phyloP scores from a whole-genome alignment of 2,329 filamentous ascomycete genomes.

The Sphaerulina vaccinii region DNA sequence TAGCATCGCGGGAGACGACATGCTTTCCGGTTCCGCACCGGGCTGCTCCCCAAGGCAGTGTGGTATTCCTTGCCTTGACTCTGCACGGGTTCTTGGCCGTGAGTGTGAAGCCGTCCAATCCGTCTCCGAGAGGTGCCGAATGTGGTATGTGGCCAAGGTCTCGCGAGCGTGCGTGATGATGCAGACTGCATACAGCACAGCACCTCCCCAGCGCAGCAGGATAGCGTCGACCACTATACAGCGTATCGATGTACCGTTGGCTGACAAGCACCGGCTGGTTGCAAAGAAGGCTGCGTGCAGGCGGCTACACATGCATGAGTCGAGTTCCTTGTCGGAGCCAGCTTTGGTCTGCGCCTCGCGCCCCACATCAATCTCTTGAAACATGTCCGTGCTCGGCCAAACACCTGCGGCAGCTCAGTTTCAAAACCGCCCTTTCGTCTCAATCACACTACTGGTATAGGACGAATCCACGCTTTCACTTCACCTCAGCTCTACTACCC shows the following conservation, averaged over 20 bases:
- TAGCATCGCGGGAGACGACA: neutral
- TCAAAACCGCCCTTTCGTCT: slow-evolving; percentile 2
- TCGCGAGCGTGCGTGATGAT: too few species aligned
- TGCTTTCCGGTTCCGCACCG: slow-evolving; percentile 6
- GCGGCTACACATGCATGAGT: slow-evolving; percentile 1
- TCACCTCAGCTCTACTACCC: slow-evolving; percentile 10
- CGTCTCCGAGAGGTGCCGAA: too few species aligned
- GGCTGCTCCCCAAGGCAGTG: neutral
- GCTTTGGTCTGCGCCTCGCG: neutral
- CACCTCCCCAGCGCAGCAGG: neutral
- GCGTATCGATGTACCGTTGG: slow-evolving; percentile 3
- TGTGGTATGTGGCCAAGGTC: too few species aligned
- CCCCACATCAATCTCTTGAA: neutral
- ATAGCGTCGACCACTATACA: neutral
- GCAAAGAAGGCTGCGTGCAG: neutral
- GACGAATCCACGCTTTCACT: slow-evolving; percentile 11
- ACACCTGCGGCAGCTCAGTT: neutral
- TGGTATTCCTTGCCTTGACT: neutral
- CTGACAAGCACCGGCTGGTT: neutral
- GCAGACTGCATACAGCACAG: too few species aligned
- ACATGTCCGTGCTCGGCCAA: neutral
- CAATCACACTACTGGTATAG: slow-evolving; percentile 8
- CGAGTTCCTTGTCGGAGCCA: neutral
- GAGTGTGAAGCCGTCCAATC: too few species aligned
- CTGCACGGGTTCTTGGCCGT: neutral